A percentile compares a stretch with the other conserved stretches of the same genome.
Evolutionary conservation across 805 yeast species (phyloP).

Genomic region (Priceomyces fermenticarens): DNA sequence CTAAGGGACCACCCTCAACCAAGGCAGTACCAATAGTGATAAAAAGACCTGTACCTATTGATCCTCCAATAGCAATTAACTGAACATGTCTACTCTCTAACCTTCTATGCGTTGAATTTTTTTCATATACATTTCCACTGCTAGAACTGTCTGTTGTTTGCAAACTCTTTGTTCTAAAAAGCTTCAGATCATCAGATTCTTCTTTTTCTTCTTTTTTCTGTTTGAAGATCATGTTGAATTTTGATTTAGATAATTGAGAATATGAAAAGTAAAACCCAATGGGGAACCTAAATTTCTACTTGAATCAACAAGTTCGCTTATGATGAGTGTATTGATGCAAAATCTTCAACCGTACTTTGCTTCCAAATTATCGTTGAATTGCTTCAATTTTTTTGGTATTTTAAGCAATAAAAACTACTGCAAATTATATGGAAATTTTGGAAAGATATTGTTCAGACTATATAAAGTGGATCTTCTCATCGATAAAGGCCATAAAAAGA

Average conservation of each 20-base stretch:
- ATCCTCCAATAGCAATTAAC: slow-evolving; percentile 11
- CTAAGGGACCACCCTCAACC: slow-evolving; percentile 33
- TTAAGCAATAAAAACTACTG: too few species aligned
- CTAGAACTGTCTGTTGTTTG: slow-evolving; percentile 3
- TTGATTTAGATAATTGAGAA: background rate
- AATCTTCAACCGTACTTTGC: too few species aligned
- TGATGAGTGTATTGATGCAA: too few species aligned
- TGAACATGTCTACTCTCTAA: slow-evolving; percentile 10
- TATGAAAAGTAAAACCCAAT: background rate
- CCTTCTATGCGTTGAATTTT: slow-evolving; percentile 6
- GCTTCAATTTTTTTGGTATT: too few species aligned
- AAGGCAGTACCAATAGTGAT: slow-evolving; percentile 33
- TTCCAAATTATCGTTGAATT: too few species aligned
- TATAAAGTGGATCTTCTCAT: too few species aligned
- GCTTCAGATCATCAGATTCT: background rate
- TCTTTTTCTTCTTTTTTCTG: slow-evolving; percentile 1
- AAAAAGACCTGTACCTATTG: slow-evolving; percentile 26
- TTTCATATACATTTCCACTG: slow-evolving; percentile 4
- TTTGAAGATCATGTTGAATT: background rate
- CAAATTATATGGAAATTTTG: too few species aligned
- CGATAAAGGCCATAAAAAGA: too few species aligned
- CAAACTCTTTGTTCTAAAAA: slow-evolving; percentile 1
- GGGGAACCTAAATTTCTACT: too few species aligned
- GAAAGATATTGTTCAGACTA: too few species aligned
- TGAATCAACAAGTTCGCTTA: too few species aligned